These are phyloP conservation scores for Chlorencoelia australis DNA, from an alignment of 2,329 filamentous ascomycete species.

Conservation along the genomic window DNA sequence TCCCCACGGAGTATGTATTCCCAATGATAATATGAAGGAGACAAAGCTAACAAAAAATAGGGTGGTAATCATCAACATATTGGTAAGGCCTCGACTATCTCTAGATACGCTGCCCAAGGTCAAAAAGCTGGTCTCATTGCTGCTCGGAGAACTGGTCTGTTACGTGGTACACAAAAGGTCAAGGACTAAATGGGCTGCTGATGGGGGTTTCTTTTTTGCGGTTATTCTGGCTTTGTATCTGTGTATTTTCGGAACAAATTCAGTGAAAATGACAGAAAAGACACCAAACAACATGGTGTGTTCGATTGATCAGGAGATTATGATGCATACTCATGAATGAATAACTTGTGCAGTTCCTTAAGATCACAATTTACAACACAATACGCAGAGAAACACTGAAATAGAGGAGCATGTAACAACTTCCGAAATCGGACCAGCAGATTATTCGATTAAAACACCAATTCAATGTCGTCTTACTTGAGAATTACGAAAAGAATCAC, in stretches of 20 bases:
- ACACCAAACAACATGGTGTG: constrained; percentile 11
- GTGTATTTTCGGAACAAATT: constrained; percentile 27
- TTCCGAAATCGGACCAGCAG: too few relatives aligned
- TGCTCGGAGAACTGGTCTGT: constrained; percentile 97
- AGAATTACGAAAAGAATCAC: too few relatives aligned
- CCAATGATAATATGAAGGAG: background rate
- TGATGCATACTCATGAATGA: too few relatives aligned
- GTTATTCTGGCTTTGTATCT: constrained; percentile 27
- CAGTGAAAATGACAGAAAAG: constrained; percentile 26
- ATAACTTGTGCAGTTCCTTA: too few relatives aligned
- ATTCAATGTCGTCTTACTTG: too few relatives aligned
- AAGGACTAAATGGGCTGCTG: constrained; percentile 63
- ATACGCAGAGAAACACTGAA: too few relatives aligned
- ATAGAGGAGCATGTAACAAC: too few relatives aligned
- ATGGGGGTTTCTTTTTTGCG: constrained; percentile 25
- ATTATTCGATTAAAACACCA: too few relatives aligned
- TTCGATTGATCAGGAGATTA: constrained; percentile 8
- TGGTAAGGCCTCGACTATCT: constrained; percentile 98
- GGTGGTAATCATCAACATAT: constrained; percentile 97
- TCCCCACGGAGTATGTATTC: constrained; percentile 63
- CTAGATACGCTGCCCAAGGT: constrained; percentile 92
- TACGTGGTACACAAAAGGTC: constrained; percentile 99
- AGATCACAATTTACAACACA: too few relatives aligned
- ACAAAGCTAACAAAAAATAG: constrained; percentile 34
- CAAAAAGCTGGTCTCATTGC: constrained; percentile 99